These are phyloP conservation scores for Candida tropicalis DNA, from an alignment of 1,139 yeast genomes.

Conservation along the genomic window DNA sequence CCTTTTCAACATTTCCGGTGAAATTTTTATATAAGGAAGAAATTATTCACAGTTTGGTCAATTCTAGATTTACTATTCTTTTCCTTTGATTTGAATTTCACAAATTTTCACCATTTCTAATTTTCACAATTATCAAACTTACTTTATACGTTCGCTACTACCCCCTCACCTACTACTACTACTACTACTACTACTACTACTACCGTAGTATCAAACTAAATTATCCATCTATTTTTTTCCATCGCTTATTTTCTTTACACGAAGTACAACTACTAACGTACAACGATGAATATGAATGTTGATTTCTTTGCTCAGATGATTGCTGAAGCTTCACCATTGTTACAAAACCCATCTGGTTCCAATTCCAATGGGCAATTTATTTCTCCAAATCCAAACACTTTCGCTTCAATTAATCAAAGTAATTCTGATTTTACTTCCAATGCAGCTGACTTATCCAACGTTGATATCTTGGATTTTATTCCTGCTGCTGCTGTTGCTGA, in stretches of 20 bases:
- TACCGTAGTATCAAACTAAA: not conserved
- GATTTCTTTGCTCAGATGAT: conserved; percentile 8
- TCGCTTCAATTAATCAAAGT: conserved; percentile 1
- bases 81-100: not conserved
- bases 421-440: not conserved
- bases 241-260: not conserved
- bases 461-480: conserved; percentile 12
- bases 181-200: conserved; percentile 3
- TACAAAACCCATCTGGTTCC: conserved; percentile 6
- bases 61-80: not conserved
- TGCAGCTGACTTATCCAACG: not conserved
- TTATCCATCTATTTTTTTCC: not conserved
- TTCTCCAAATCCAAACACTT: conserved; percentile 10
- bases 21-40: not conserved
- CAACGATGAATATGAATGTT: conserved; percentile 8
- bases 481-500: conserved; percentile 5
- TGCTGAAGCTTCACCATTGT: conserved; percentile 10
- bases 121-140: conserved; percentile 4
- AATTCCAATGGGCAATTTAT: conserved; percentile 3
- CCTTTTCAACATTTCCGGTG: not conserved
- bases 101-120: conserved; percentile 1
- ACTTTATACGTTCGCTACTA: conserved; percentile 8
- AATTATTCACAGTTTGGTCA: not conserved
- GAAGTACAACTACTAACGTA: not conserved
- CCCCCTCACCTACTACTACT: not conserved